Evolutionary conservation across 257 asterid genomes (phyloP).

Genomic region (Avicennia marina): DNA sequence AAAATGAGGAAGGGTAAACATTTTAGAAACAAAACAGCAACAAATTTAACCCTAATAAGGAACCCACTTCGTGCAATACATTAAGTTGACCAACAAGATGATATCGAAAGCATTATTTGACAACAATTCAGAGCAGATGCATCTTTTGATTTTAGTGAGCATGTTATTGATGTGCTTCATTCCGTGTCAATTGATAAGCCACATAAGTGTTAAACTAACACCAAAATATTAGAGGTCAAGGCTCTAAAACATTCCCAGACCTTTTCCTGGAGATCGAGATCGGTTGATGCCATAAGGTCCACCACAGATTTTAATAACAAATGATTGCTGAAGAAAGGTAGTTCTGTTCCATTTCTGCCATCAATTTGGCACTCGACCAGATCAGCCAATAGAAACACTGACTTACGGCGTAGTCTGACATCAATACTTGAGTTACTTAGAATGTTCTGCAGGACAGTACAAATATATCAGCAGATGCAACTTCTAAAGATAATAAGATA

Average conservation of each 20-base stretch:
- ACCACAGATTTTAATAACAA: slow-evolving; percentile 59
- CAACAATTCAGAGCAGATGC: too few relatives aligned
- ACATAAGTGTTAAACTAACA: too few relatives aligned
- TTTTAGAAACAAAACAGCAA: neutral
- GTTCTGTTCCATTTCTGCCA: slow-evolving; percentile 22
- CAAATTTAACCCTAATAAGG: neutral
- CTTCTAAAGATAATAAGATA: slow-evolving; percentile 18
- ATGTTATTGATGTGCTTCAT: too few relatives aligned
- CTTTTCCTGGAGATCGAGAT: slow-evolving; percentile 93
- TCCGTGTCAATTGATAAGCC: too few relatives aligned
- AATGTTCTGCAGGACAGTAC: slow-evolving; percentile 46
- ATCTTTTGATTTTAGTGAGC: too few relatives aligned
- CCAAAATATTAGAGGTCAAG: neutral
- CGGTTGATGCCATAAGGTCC: slow-evolving; percentile 46
- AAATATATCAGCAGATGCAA: neutral
- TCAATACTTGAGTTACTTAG: slow-evolving; percentile 66
- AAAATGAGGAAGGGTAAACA: neutral
- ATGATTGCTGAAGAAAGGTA: slow-evolving; percentile 49
- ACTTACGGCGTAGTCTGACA: slow-evolving; percentile 61
- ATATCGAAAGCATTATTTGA: too few relatives aligned
- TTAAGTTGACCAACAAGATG: too few relatives aligned
- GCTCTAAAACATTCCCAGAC: slow-evolving; percentile 23
- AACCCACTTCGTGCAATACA: too few relatives aligned
- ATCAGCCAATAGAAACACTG: slow-evolving; percentile 61
- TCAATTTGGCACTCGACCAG: slow-evolving; percentile 54